phyloP scores from a whole-genome alignment of 305 asterid genomes.

The Solanum chacoense region DNA sequence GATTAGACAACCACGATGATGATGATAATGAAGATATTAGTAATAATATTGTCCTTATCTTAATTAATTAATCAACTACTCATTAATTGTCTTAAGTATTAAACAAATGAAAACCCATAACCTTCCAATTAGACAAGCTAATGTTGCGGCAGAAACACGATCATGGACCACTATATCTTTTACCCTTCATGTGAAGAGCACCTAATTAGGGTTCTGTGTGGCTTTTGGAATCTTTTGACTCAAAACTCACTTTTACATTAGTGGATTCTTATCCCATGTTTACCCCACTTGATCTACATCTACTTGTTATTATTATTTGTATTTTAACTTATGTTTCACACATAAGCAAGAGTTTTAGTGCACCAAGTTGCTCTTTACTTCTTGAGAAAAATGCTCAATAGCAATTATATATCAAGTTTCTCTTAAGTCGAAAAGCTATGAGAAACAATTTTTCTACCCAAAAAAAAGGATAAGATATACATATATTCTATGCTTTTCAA shows the following conservation, averaged over 20 bases:
- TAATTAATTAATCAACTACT: conserved; percentile 16
- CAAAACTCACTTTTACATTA: conserved; percentile 2
- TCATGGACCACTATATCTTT: conserved; percentile 36
- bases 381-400: not conserved
- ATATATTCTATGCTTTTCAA: not conserved
- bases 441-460: not conserved
- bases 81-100: conserved; percentile 4
- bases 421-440: not conserved
- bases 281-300: not conserved
- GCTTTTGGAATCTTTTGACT: conserved; percentile 21
- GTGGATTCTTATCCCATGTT: not conserved
- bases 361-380: not conserved
- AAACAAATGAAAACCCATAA: conserved; percentile 30
- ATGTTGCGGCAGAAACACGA: conserved; percentile 21
- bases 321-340: not conserved
- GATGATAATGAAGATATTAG: not conserved
- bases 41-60: not conserved
- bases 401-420: not conserved
- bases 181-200: conserved; percentile 40
- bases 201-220: conserved; percentile 2
- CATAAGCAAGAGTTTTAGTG: not conserved
- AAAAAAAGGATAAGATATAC: not conserved
- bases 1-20: conserved; percentile 24
- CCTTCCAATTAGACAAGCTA: conserved; percentile 24
- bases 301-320: not conserved